These are phyloP conservation scores for Lactarius hatsudake DNA, from an alignment of 768 basidiomycete species.

Conservation along the genomic window DNA sequence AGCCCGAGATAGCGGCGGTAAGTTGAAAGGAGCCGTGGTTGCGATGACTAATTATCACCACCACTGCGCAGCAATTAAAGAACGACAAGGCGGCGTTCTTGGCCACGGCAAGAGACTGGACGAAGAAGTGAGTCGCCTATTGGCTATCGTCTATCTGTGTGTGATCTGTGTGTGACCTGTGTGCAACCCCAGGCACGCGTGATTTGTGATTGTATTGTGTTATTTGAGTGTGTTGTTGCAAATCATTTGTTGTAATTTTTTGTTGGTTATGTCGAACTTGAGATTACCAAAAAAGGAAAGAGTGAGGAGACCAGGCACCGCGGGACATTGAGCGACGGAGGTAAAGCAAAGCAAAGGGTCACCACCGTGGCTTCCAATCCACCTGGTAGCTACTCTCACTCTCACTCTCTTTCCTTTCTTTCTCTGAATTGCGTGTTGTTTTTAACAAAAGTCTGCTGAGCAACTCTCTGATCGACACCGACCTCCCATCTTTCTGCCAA, in stretches of 20 bases:
- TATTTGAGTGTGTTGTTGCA: neutral
- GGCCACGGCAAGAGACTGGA: constrained; percentile 76
- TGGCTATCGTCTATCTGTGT: neutral
- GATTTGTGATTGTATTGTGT: neutral
- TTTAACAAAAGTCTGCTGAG: neutral
- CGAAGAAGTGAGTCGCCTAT: constrained; percentile 62
- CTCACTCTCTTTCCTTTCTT: neutral
- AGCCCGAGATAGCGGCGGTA: constrained; percentile 83
- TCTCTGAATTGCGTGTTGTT: neutral
- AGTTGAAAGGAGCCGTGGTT: constrained; percentile 29
- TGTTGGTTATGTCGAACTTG: neutral
- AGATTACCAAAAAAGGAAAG: neutral
- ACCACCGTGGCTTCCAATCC: neutral
- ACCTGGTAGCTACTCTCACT: no score
- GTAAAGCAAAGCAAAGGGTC: neutral
- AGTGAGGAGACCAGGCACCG: neutral
- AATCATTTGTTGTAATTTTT: neutral
- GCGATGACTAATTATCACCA: neutral
- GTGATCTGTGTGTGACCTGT: neutral
- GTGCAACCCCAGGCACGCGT: constrained; percentile 26
- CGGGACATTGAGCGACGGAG: neutral
- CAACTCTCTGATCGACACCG: neutral
- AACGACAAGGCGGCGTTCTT: constrained; percentile 73
- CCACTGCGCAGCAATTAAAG: constrained; percentile 57
- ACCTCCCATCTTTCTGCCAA: constrained; percentile 33